Evolutionary conservation across 345 rosid species (phyloP), one percentile per base, ranked within the genome.

Genomic region (Heritiera littoralis): DNA sequence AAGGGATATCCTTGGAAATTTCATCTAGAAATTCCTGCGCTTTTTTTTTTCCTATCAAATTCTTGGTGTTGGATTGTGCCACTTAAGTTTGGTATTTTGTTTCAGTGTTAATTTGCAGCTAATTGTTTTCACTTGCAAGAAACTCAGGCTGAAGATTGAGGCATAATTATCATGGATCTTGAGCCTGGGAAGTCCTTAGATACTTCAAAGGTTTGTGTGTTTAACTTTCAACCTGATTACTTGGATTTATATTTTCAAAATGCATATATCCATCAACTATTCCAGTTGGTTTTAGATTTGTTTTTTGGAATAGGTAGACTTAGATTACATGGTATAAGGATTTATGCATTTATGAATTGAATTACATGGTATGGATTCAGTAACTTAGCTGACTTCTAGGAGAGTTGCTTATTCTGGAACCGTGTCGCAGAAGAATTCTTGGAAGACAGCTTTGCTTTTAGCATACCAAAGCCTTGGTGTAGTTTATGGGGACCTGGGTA

Each of bases 381-480:
- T 73, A 72, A 41, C 41, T 81, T 35, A 52, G 60, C 60, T 75
- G 43, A 56, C 9, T 80, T 56, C 6, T 71, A 43, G 20, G 38
- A 17, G 15, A 60, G 17, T 13, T 79, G 60, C 82, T 55, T 76
- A 60, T 51, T 52, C 38, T 75, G 64, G 43, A 28, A 64, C 55
- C 70, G 54, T 20, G 69, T 78, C 58, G 83, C 89, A 93, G 97
- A 87, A 90, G 89, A 91, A 88, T 66, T 95, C 98, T 49, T 91
- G 98, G 98, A 94, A 92, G 90, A 90, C 95, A 13, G 74, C 88
- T 45, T 45, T 92, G 92, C 80, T 94, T 72, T 89, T 94, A 86
- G 95, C 98, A 60, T 97, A 94, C 83, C 99, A 97, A 84, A 97
- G 98, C 84, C 95, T 97, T 77, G 98, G 99, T 61, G 99, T 97